Base-by-base conservation (phyloP, 257 asterid genomes). In the Fraxinus quadrangulata region DNA sequence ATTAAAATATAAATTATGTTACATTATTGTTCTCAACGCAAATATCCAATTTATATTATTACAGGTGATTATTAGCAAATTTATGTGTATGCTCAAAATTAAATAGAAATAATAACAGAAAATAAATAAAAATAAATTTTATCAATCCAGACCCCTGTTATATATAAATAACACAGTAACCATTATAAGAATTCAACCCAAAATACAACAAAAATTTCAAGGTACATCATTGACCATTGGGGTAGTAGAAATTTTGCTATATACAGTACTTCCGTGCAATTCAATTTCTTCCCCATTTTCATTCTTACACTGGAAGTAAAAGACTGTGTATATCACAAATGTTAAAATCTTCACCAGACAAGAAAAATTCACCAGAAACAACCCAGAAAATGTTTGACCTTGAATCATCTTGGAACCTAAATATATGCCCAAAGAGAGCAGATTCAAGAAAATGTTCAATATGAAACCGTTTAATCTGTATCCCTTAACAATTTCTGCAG, bases 291-390 rank as follows among this genome's bases (percentile, higher is more conserved):
- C 74, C 10, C 74, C 77, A 28, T 23, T 2, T 0, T 36, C 8
- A 26, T 70, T 21, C 66, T 69, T 51, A 12, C 73, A 54, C 77
- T 67, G 67, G 17, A 51, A 77, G 28, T 81, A 81, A 73, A 81
- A 49, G 47, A 72, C 81, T 2, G 81, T 72, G 54, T 81, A 77
- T 8, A 59, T 72, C 63, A 66, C 54, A 72, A 76, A 76, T 21
- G 75, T 67, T 0, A 77, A 72, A 72, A 77, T 73, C 72, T 14
- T 77, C 75, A 77, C 28, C 76, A 81, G 54, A 71, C 81, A 77
- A 36, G 81, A 66, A 28, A 65, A 30, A 70, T 16, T 77, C 73
- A 51, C 76, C 23, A 77, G 49, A 33, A 81, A 17, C 67, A 81
- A 36, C 81, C 51, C 78, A 0, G 23, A 36, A 73, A 81, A 21